Evolutionary conservation across 331 rosid species (phyloP).

Genomic region (Stylosanthes scabra): DNA sequence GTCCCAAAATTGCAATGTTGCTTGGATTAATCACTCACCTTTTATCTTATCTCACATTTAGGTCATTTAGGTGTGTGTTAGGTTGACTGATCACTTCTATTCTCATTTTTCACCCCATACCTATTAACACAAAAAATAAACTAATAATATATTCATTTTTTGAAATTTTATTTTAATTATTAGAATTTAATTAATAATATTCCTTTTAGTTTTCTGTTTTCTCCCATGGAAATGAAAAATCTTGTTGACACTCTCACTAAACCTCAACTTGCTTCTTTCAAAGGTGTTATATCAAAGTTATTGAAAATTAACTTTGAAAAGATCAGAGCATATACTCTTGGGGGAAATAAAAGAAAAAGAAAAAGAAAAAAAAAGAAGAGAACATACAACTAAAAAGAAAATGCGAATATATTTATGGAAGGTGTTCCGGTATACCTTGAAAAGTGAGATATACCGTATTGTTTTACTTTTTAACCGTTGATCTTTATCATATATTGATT

Average conservation of each 20-base stretch:
- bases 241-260: not conserved
- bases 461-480: too few relatives aligned
- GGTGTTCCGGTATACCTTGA: too few relatives aligned
- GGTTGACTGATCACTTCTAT: slow-evolving; percentile 59
- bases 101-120: slow-evolving; percentile 41
- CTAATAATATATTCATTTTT: not conserved
- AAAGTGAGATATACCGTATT: too few relatives aligned
- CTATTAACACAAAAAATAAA: slow-evolving; percentile 42
- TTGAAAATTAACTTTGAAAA: not conserved
- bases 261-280: too few relatives aligned
- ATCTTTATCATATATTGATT: too few relatives aligned
- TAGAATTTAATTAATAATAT: too few relatives aligned
- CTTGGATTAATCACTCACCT: slow-evolving; percentile 12
- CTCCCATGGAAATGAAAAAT: not conserved
- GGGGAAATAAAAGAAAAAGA: too few relatives aligned
- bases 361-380: too few relatives aligned
- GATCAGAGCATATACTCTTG: not conserved
- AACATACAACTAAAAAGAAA: not conserved
- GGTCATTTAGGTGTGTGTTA: slow-evolving; percentile 46
- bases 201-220: too few relatives aligned
- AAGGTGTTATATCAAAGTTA: not conserved
- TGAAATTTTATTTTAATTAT: too few relatives aligned
- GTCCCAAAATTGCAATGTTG: slow-evolving; percentile 34
- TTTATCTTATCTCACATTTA: slow-evolving; percentile 36
- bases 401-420: too few relatives aligned